Evolutionary conservation across 192 early-diverging fungal genomes (phyloP).

Genomic region (Phlyctochytrium arcticum): DNA sequence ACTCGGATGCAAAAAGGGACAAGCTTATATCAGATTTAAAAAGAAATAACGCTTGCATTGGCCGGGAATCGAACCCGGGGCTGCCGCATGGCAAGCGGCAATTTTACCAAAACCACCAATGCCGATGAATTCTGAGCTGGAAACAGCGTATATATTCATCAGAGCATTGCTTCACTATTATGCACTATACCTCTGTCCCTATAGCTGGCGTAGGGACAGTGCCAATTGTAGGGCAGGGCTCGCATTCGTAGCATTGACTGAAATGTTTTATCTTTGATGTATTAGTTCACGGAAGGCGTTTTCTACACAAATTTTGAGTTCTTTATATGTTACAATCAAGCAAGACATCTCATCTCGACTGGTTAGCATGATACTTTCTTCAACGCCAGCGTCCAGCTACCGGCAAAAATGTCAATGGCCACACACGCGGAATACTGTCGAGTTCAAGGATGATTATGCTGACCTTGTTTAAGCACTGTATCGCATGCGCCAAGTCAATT

Average conservation of each 20-base stretch:
- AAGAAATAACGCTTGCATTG: too few relatives aligned
- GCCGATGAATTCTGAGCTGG: too few relatives aligned
- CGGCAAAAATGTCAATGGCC: neutral
- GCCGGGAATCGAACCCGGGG: slow-evolving; percentile 53
- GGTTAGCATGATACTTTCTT: slow-evolving; percentile 91
- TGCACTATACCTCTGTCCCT: too few relatives aligned
- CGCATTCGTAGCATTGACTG: too few relatives aligned
- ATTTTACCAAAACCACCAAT: too few relatives aligned
- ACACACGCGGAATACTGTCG: neutral
- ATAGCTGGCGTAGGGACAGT: too few relatives aligned
- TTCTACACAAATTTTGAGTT: slow-evolving; percentile 90
- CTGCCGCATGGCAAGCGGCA: slow-evolving; percentile 51
- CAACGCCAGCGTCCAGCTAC: slow-evolving; percentile 89
- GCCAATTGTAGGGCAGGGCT: too few relatives aligned
- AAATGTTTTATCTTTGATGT: too few relatives aligned
- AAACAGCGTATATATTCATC: too few relatives aligned
- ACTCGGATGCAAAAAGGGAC: too few relatives aligned
- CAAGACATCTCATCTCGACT: slow-evolving; percentile 96
- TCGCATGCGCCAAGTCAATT: slow-evolving; percentile 86
- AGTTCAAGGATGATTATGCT: neutral
- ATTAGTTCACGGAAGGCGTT: slow-evolving; percentile 76
- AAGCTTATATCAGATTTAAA: too few relatives aligned
- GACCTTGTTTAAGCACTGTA: slow-evolving; percentile 95
- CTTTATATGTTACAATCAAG: slow-evolving; percentile 91
- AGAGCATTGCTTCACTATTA: too few relatives aligned